A percentile compares a stretch with the other conserved stretches of the same genome.
Evolutionary conservation across 768 basidiomycete species (phyloP).

Genomic region (Lentinula aciculospora): DNA sequence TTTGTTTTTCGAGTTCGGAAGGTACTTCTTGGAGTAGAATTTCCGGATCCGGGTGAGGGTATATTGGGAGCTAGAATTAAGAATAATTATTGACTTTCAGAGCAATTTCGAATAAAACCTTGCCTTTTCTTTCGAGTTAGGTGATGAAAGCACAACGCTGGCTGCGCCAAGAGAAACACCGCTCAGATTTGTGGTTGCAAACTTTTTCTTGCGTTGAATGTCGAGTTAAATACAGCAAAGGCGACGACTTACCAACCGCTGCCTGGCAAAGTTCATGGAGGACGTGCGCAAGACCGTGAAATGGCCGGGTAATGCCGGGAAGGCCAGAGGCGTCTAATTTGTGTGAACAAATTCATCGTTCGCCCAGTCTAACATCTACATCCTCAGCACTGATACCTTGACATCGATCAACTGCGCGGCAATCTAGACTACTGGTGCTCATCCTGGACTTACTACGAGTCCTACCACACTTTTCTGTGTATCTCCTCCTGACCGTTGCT

Average conservation of each 20-base stretch:
- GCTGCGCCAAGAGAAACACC: not conserved
- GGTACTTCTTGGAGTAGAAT: conserved; percentile 70
- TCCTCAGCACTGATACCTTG: too few relatives aligned
- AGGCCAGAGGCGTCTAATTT: not conserved
- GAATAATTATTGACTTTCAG: too few relatives aligned
- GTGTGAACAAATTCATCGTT: conserved; percentile 25
- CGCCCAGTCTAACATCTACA: too few relatives aligned
- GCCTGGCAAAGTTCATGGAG: conserved; percentile 4
- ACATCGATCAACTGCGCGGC: too few relatives aligned
- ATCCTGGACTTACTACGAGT: too few relatives aligned
- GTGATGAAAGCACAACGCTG: not conserved
- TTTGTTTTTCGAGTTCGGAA: conserved; percentile 70
- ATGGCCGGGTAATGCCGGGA: not conserved
- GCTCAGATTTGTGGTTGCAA: not conserved
- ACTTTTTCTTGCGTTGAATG: not conserved
- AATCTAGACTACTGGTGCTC: too few relatives aligned
- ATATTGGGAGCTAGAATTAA: conserved; percentile 87
- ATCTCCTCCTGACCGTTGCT: too few relatives aligned
- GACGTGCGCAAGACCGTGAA: not conserved
- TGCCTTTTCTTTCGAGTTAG: not conserved
- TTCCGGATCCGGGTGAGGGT: conserved; percentile 56
- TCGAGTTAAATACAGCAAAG: not conserved
- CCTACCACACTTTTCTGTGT: too few relatives aligned
- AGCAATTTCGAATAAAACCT: too few relatives aligned
- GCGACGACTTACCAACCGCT: not conserved